Base-by-base conservation (phyloP, 2,329 filamentous ascomycete genomes). In the Botrytis hyacinthi region DNA sequence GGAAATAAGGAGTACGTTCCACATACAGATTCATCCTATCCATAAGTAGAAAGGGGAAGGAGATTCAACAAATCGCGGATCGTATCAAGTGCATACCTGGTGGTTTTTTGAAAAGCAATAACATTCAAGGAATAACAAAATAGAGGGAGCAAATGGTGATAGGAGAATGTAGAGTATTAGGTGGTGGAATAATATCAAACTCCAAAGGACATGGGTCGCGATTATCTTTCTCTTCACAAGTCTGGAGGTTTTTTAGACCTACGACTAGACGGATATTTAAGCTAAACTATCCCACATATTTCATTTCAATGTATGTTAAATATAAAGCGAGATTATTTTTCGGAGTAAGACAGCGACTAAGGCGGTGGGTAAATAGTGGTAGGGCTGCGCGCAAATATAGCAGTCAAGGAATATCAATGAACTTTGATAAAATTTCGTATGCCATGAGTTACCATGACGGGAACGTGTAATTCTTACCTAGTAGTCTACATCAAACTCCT, bases 401-500 rank as follows among this genome's bases (percentile, higher is more conserved):
- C 1, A 59, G 29, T 35, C 57, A 35, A 22, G 8, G 0, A 59
- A 12, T 8, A 32, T 2, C 16, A 59, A 59, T 59, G 0, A 35
- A 59, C 4, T 35, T 35, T 22, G 1, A 20, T 12, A 12, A 22
- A 1, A 32, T 12, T 59, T 35, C 18, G 29, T 0, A 59, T 9
- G 12, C 8, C 16, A 59, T 10, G 8, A 0, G 22, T 5, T 32
- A 6, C 10, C 8, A 35, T 20, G 9, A 29, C 29, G 29, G 8
- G 20, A 59, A 35, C 2, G 16, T 20, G 1, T 1, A 10, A 5
- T 5, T 35, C 18, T 59, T 20, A 46, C 44, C 2, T 10, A 9
- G 44, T 4, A 9, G 29, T 35, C 8, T 9, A 32, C 0, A 2
- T 18, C 2, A 22, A 0, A 5, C 29, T 18, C 16, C 16, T 35